A percentile compares a stretch with the other conserved stretches of the same genome.
Evolutionary conservation across 768 basidiomycete species (phyloP).

Genomic region (Mycena galopus): DNA sequence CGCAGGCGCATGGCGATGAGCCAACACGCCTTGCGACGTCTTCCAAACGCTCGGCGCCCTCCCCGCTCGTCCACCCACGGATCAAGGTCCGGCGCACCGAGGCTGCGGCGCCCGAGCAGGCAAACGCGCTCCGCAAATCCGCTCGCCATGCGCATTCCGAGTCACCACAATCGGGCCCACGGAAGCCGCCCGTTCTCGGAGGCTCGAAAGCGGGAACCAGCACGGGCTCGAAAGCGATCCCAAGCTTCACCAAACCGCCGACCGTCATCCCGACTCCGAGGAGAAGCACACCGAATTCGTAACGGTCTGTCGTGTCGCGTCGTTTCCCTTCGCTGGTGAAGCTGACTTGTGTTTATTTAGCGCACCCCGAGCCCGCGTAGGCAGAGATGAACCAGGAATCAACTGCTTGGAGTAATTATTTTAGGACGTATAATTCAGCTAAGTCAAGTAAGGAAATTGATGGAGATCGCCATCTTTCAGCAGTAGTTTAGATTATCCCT

Average conservation of each 20-base stretch:
- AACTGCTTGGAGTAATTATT: neutral
- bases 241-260: constrained; percentile 19
- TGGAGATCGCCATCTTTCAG: neutral
- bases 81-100: constrained; percentile 15
- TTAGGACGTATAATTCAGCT: neutral
- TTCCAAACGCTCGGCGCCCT: constrained; percentile 21
- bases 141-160: too few relatives aligned
- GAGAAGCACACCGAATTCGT: too few relatives aligned
- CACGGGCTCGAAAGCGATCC: too few relatives aligned
- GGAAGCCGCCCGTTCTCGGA: too few relatives aligned
- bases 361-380: neutral
- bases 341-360: neutral
- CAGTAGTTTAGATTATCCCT: neutral
- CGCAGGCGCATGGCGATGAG: too few relatives aligned
- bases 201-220: too few relatives aligned
- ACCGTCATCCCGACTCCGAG: constrained; percentile 1
- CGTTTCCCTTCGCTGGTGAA: too few relatives aligned
- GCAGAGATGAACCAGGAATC: neutral
- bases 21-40: neutral
- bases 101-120: neutral
- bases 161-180: too few relatives aligned
- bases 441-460: neutral
- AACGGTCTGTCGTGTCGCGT: too few relatives aligned
- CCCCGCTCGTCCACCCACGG: constrained; percentile 13
- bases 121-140: too few relatives aligned